These are phyloP conservation scores for Adansonia rubrostipa DNA, from an alignment of 441 rosid genomes.

Conservation along the genomic window DNA sequence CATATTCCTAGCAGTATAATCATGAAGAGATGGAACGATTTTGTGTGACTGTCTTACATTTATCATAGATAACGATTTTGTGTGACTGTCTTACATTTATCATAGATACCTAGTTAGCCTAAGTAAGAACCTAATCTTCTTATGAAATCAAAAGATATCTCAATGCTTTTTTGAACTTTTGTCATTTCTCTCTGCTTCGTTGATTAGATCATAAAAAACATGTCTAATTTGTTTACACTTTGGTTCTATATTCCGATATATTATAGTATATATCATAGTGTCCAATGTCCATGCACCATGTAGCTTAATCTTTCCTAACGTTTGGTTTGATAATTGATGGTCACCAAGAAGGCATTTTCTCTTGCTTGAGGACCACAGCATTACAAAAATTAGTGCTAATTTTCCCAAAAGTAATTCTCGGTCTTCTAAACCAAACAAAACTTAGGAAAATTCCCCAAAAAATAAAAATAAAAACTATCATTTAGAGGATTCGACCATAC, in stretches of 20 bases:
- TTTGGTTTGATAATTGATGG: too few relatives aligned
- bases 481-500: too few relatives aligned
- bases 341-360: too few relatives aligned
- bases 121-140: not conserved
- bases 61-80: not conserved
- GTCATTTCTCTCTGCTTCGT: not conserved
- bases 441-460: too few relatives aligned
- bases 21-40: not conserved
- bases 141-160: not conserved
- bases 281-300: too few relatives aligned
- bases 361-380: too few relatives aligned
- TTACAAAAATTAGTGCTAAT: too few relatives aligned
- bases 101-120: not conserved
- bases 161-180: not conserved
- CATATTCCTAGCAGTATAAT: slow-evolving; percentile 9
- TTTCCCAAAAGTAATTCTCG: too few relatives aligned
- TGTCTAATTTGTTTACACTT: not conserved
- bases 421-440: too few relatives aligned
- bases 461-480: too few relatives aligned
- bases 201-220: not conserved
- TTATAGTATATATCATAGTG: not conserved
- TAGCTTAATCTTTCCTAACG: too few relatives aligned
- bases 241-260: not conserved
- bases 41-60: not conserved
- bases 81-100: not conserved